These are phyloP conservation scores for Chalciporus sp. DNA, from an alignment of 1,284 basidiomycete species.

Conservation along the genomic window DNA sequence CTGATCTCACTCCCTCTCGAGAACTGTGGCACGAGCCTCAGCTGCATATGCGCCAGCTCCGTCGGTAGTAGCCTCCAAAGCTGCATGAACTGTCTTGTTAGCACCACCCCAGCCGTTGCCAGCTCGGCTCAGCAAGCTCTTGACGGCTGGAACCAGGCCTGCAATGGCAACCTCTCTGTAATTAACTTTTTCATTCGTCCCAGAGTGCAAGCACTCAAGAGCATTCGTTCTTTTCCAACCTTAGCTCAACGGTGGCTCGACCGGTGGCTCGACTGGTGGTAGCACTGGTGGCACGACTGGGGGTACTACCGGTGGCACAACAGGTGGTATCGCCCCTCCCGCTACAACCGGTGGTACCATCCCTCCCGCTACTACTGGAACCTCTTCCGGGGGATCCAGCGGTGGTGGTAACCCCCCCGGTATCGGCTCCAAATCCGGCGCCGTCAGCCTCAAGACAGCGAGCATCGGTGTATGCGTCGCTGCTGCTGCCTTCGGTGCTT, in stretches of 20 bases:
- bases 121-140: conserved; percentile 10
- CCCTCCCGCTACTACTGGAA: background rate
- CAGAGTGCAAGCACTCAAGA: background rate
- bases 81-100: conserved; percentile 25
- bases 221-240: background rate
- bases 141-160: conserved; percentile 17
- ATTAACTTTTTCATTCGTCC: background rate
- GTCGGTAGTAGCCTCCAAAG: conserved; percentile 14
- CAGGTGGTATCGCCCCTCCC: background rate
- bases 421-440: background rate
- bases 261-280: conserved; percentile 5
- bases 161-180: conserved; percentile 23
- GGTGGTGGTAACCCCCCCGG: background rate
- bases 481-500: conserved; percentile 7
- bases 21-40: conserved; percentile 8
- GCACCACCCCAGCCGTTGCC: background rate
- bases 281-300: background rate
- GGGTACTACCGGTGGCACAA: background rate
- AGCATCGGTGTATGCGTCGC: conserved; percentile 2
- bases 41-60: conserved; percentile 14
- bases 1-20: background rate
- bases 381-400: conserved; percentile 3
- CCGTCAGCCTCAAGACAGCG: conserved; percentile 7
- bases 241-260: conserved; percentile 19
- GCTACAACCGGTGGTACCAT: background rate